Percentiles rank a stretch among this genome's conserved stretches.
phyloP scores from a whole-genome alignment of 805 yeast genomes.

The Cyberlindnera euphorbiiphila region DNA sequence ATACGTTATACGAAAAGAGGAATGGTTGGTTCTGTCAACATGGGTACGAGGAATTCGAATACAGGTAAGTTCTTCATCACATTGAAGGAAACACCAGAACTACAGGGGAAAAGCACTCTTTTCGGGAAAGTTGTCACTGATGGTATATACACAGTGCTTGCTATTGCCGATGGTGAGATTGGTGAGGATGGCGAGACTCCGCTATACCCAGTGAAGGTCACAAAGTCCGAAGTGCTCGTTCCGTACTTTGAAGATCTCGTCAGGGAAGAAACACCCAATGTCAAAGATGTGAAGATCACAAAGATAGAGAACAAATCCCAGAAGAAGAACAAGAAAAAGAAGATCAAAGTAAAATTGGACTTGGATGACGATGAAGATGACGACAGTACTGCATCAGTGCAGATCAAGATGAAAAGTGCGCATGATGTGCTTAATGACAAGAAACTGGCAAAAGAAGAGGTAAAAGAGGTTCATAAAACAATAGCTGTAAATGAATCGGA shows the following conservation, averaged over 20 bases:
- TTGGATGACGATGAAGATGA: slow-evolving; percentile 26
- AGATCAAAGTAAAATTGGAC: slow-evolving; percentile 31
- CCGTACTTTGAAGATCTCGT: slow-evolving; percentile 46
- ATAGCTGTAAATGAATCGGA: too few relatives aligned
- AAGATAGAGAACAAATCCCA: too few relatives aligned
- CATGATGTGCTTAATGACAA: slow-evolving; percentile 35
- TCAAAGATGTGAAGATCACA: too few relatives aligned
- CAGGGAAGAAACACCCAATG: slow-evolving; percentile 14
- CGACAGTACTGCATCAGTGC: slow-evolving; percentile 23
- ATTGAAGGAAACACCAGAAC: slow-evolving; percentile 40
- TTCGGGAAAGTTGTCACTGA: slow-evolving; percentile 60
- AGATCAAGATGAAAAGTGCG: slow-evolving; percentile 39
- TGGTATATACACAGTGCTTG: slow-evolving; percentile 47
- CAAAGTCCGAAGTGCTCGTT: slow-evolving; percentile 37
- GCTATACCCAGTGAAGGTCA: slow-evolving; percentile 47
- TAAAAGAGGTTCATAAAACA: neutral
- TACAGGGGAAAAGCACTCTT: slow-evolving; percentile 40
- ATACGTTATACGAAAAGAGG: slow-evolving; percentile 51
- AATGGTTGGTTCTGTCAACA: slow-evolving; percentile 45
- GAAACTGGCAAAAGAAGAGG: slow-evolving; percentile 15
- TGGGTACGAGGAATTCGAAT: slow-evolving; percentile 29
- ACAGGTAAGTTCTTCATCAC: slow-evolving; percentile 48
- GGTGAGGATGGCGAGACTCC: slow-evolving; percentile 40
- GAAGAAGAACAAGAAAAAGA: slow-evolving; percentile 20
- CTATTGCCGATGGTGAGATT: slow-evolving; percentile 46